These are phyloP conservation scores for Cunninghamia lanceolata DNA, from an alignment of 75 land plant genomes.

Conservation along the genomic window DNA sequence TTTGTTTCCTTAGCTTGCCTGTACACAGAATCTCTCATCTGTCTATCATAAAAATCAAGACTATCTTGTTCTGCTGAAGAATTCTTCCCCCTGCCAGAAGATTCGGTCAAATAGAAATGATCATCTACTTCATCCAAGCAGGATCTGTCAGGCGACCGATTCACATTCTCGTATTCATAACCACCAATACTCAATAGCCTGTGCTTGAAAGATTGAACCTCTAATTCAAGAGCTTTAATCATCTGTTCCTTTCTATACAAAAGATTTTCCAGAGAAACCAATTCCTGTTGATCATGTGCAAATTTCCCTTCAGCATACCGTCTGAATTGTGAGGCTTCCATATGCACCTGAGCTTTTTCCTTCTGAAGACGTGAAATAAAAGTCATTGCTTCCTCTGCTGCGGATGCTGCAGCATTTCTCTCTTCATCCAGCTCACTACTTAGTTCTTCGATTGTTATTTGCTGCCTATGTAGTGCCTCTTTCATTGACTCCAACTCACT, in stretches of 20 bases:
- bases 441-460: constrained; percentile 9
- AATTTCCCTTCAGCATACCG: constrained; percentile 49
- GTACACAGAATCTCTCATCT: not conserved
- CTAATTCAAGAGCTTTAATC: constrained; percentile 2
- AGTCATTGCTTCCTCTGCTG: constrained; percentile 52
- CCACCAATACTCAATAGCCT: constrained; percentile 6
- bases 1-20: constrained; percentile 7
- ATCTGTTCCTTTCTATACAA: constrained; percentile 16
- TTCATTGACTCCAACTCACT: constrained; percentile 9
- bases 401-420: constrained; percentile 50
- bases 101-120: not conserved
- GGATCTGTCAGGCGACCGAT: not conserved
- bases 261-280: constrained; percentile 22
- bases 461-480: constrained; percentile 8
- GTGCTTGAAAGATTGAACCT: constrained; percentile 12
- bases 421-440: constrained; percentile 42
- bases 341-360: constrained; percentile 38
- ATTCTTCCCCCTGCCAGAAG: not conserved
- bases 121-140: not conserved
- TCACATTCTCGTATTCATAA: not conserved
- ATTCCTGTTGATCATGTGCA: constrained; percentile 36
- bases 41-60: not conserved
- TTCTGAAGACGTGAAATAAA: constrained; percentile 55
- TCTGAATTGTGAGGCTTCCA: constrained; percentile 45
- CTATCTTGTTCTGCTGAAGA: not conserved